phyloP scores from a whole-genome alignment of 257 asterid genomes.

The Petunia axillaris region DNA sequence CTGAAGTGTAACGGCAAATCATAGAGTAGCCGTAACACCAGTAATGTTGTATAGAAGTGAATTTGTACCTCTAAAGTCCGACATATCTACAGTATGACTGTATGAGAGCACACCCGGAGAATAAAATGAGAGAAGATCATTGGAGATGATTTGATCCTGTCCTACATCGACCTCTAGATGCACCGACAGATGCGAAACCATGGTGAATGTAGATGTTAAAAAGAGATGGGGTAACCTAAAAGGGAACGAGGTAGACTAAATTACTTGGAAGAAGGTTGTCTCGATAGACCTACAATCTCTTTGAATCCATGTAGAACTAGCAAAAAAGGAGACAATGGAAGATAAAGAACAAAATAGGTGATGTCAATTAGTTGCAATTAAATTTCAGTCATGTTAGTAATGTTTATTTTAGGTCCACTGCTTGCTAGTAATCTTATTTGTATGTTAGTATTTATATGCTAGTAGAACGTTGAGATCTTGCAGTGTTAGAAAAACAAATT shows the following conservation, averaged over 20 bases:
- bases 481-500: background rate
- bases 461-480: background rate
- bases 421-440: background rate
- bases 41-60: background rate
- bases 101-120: background rate
- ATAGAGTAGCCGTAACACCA: background rate
- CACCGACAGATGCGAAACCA: background rate
- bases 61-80: background rate
- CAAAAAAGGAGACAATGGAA: background rate
- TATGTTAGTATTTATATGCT: background rate
- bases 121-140: constrained; percentile 4
- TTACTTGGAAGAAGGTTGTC: background rate
- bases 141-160: background rate
- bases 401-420: background rate
- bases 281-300: background rate
- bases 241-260: background rate
- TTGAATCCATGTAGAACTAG: background rate
- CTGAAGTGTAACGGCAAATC: background rate
- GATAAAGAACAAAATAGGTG: background rate
- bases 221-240: too few species aligned
- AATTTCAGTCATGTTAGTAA: background rate
- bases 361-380: background rate
- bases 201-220: background rate
- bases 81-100: background rate
- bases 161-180: background rate